phyloP scores from a whole-genome alignment of 1,139 yeast genomes.

The Suhomyces atakaporum region DNA sequence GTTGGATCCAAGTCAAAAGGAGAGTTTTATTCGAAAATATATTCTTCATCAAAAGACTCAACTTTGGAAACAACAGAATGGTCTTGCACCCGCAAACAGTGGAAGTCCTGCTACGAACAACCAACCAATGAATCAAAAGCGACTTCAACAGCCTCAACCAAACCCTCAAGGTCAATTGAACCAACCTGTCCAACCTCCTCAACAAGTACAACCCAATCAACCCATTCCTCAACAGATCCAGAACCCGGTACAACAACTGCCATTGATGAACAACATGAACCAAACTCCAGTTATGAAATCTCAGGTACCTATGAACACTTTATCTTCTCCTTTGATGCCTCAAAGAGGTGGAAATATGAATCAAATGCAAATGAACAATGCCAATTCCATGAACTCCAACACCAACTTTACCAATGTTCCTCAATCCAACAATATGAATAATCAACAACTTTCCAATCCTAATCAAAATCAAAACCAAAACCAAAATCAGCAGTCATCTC shows the following conservation, averaged over 20 bases:
- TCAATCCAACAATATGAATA: neutral
- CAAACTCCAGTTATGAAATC: constrained; percentile 24
- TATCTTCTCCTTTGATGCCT: constrained; percentile 26
- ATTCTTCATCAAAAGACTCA: constrained; percentile 45
- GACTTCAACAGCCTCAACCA: constrained; percentile 11
- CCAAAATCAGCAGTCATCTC: constrained; percentile 1
- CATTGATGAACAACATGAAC: constrained; percentile 22
- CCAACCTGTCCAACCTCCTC: constrained; percentile 13
- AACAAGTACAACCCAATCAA: constrained; percentile 15
- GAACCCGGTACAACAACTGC: constrained; percentile 22
- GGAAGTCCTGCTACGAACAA: constrained; percentile 10
- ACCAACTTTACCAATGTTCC: constrained; percentile 5
- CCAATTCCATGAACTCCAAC: constrained; percentile 9
- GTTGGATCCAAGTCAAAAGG: constrained; percentile 40
- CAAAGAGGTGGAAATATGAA: constrained; percentile 20
- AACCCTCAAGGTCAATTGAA: constrained; percentile 10
- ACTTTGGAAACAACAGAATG: constrained; percentile 44
- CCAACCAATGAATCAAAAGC: constrained; percentile 7
- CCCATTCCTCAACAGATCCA: constrained; percentile 10
- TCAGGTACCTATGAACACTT: constrained; percentile 20
- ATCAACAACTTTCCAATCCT: too few species aligned
- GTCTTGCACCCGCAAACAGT: constrained; percentile 18
- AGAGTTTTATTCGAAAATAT: constrained; percentile 42
- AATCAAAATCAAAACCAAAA: constrained; percentile 1
- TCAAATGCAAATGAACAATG: constrained; percentile 15